A percentile compares a stretch with the other conserved stretches of the same genome.
Conservation (phyloP, 2,329 filamentous ascomycete genomes). For the Geosmithia flava region DNA sequence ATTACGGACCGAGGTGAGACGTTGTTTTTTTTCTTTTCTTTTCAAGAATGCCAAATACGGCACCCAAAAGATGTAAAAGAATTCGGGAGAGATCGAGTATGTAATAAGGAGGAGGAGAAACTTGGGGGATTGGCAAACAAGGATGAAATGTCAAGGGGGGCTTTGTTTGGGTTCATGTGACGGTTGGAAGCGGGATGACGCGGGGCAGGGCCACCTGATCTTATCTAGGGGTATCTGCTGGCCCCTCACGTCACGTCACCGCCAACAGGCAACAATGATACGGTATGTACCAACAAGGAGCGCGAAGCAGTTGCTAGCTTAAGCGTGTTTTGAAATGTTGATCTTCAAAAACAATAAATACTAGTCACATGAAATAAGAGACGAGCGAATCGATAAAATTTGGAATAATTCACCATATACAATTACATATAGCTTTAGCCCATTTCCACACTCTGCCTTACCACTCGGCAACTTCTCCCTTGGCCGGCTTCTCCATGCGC, state of each 20-base stretch:
- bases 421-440: neutral
- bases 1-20: no score
- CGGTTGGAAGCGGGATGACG: constrained; percentile 3
- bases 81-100: no score
- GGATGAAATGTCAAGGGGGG: no score
- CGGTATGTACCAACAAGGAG: no score
- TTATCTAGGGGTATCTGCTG: neutral
- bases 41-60: no score
- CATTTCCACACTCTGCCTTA: constrained; percentile 7
- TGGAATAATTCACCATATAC: neutral
- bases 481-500: constrained; percentile 37
- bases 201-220: constrained; percentile 2
- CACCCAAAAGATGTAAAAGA: no score
- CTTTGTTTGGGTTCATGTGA: constrained; percentile 1
- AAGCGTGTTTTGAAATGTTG: neutral
- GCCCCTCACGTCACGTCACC: neutral
- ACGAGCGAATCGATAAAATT: neutral
- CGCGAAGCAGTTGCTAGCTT: neutral
- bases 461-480: constrained; percentile 31
- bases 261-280: neutral
- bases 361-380: neutral
- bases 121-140: no score
- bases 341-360: neutral
- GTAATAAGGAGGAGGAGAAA: neutral
- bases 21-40: no score